A percentile compares a stretch with the other conserved stretches of the same genome.
Conservation (phyloP, 257 asterid genomes). For the Nicotiana noctiflora region DNA sequence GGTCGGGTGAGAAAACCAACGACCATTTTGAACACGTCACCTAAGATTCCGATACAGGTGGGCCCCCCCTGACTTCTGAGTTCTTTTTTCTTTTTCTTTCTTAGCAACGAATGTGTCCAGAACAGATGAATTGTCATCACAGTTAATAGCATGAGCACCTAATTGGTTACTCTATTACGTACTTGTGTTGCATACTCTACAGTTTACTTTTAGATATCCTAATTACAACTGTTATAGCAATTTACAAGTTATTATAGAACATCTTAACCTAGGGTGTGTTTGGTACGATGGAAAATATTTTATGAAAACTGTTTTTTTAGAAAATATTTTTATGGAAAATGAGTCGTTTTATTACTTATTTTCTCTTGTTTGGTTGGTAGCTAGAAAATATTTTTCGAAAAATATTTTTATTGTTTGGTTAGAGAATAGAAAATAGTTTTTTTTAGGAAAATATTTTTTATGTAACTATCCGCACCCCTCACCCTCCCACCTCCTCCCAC, state of each 20-base stretch:
- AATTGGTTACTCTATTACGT: not conserved
- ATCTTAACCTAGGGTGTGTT: no score
- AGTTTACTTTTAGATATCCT: not conserved
- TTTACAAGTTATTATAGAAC: not conserved
- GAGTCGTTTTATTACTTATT: no score
- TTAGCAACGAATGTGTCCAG: not conserved
- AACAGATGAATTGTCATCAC: not conserved
- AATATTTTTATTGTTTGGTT: no score
- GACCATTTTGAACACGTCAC: not conserved
- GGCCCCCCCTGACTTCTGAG: not conserved
- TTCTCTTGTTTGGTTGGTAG: no score
- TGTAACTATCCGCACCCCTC: no score
- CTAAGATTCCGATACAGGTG: not conserved
- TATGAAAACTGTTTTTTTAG: no score
- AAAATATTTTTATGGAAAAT: no score
- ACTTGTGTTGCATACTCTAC: not conserved
- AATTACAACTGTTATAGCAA: not conserved
- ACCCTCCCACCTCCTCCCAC: no score
- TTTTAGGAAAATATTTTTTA: no score
- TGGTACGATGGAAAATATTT: no score
- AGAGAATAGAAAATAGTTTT: no score
- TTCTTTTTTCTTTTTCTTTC: not conserved
- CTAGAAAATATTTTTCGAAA: no score
- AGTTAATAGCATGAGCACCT: not conserved
- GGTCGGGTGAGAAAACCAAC: not conserved